A percentile compares a stretch with the other conserved stretches of the same genome.
Evolutionary conservation across 768 basidiomycete species (phyloP).

Genomic region (Suillus discolor): DNA sequence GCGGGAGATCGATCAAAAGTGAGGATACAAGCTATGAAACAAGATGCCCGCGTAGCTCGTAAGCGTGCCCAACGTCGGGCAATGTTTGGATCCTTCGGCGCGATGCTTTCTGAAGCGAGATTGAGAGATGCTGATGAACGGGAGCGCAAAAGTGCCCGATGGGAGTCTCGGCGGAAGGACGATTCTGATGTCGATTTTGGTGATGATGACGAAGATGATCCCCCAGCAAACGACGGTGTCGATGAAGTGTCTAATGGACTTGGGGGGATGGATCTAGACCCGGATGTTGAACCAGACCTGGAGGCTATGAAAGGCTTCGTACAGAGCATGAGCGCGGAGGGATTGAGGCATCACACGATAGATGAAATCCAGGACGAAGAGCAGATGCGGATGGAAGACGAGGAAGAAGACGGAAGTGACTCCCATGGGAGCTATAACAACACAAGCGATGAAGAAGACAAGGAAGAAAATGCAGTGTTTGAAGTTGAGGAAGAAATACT

Average conservation of each 20-base stretch:
- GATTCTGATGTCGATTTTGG: constrained; percentile 78
- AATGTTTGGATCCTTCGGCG: constrained; percentile 53
- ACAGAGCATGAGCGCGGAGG: constrained; percentile 49
- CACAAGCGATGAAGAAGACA: constrained; percentile 31
- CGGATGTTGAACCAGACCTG: constrained; percentile 49
- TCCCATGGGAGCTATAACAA: constrained; percentile 29
- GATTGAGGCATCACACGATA: constrained; percentile 55
- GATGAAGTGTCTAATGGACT: constrained; percentile 32
- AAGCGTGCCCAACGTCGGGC: constrained; percentile 26
- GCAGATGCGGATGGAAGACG: constrained; percentile 52
- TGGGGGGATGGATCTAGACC: constrained; percentile 68
- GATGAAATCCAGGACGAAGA: constrained; percentile 66
- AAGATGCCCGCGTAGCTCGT: constrained; percentile 13
- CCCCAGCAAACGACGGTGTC: constrained; percentile 26
- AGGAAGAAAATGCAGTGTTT: constrained; percentile 39
- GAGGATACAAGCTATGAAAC: constrained; percentile 26
- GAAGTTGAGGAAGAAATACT: constrained; percentile 49
- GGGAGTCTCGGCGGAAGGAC: constrained; percentile 54
- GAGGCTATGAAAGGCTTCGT: constrained; percentile 58
- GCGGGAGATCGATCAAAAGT: constrained; percentile 25
- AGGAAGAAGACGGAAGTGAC: constrained; percentile 28
- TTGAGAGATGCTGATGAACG: constrained; percentile 38
- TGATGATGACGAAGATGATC: constrained; percentile 38
- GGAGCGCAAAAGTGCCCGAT: constrained; percentile 39
- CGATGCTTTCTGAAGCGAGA: constrained; percentile 54